Evolutionary conservation across 2,329 filamentous ascomycete species (phyloP).

Genomic region (Colletotrichum paranaense): DNA sequence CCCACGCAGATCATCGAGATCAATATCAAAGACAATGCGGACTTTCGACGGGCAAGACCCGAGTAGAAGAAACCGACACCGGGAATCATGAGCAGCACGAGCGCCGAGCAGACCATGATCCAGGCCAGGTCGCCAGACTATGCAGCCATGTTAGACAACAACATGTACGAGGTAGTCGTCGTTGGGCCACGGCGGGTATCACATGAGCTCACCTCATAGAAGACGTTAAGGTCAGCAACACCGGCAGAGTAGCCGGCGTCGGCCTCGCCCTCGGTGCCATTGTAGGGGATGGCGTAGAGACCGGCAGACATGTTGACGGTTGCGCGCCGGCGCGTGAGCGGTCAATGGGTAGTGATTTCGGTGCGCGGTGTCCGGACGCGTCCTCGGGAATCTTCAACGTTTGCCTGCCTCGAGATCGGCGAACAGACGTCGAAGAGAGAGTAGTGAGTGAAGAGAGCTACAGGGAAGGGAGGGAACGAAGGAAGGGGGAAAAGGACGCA

Average conservation of each 20-base stretch:
- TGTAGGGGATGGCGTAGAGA: constrained; percentile 55
- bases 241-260: constrained; percentile 62
- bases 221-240: constrained; percentile 82
- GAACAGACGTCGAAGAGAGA: constrained; percentile 15
- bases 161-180: constrained; percentile 26
- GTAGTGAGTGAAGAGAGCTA: background rate
- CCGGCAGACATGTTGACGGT: constrained; percentile 46
- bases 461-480: background rate
- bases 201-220: constrained; percentile 74
- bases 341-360: constrained; percentile 6
- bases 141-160: constrained; percentile 2
- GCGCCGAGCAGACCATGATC: constrained; percentile 79
- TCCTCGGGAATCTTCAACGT: constrained; percentile 11
- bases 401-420: constrained; percentile 18
- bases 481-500: background rate
- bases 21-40: constrained; percentile 87
- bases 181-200: background rate
- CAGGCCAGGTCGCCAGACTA: constrained; percentile 86
- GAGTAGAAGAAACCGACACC: constrained; percentile 97
- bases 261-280: constrained; percentile 61
- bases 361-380: background rate
- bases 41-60: constrained; percentile 88
- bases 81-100: constrained; percentile 93
- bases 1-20: constrained; percentile 84
- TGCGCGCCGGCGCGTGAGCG: constrained; percentile 18